These are phyloP conservation scores for Lachnellula suecica DNA, from an alignment of 2,329 filamentous ascomycete species.

Conservation along the genomic window DNA sequence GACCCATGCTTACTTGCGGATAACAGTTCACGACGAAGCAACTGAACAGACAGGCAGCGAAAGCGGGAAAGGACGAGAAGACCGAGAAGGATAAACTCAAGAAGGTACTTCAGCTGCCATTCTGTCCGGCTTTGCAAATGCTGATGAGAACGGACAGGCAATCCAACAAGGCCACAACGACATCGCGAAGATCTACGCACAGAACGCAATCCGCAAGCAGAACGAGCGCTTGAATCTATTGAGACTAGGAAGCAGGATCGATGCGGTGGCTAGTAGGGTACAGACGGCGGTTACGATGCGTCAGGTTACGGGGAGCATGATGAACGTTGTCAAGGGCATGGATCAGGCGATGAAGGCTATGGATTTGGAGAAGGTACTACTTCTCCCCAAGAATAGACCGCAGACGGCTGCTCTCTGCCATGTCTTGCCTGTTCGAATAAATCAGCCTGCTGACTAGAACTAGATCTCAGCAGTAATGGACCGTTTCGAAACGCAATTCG, in stretches of 20 bases:
- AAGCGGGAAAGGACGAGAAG: conserved; percentile 60
- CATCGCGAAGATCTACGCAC: conserved; percentile 62
- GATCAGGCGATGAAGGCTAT: conserved; percentile 62
- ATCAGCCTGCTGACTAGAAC: background rate
- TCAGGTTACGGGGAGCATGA: conserved; percentile 59
- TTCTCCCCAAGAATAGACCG: background rate
- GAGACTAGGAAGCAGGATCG: conserved; percentile 55
- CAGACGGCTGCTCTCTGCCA: background rate
- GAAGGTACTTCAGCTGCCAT: conserved; percentile 45
- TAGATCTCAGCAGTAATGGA: conserved; percentile 68
- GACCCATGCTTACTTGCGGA: background rate
- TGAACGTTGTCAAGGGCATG: conserved; percentile 61
- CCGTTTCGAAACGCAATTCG: conserved; percentile 58
- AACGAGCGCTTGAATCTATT: conserved; percentile 61
- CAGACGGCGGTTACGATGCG: conserved; percentile 64
- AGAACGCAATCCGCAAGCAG: conserved; percentile 62
- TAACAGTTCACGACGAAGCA: conserved; percentile 60
- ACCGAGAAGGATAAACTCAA: conserved; percentile 61
- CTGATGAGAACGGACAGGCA: conserved; percentile 39
- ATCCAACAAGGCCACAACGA: conserved; percentile 59
- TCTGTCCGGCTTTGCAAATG: background rate
- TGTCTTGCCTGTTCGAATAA: background rate
- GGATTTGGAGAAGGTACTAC: conserved; percentile 57
- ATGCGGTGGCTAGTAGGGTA: conserved; percentile 58
- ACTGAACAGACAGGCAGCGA: conserved; percentile 60